phyloP scores from a whole-genome alignment of 805 yeast species.

The Yamadazyma sp. region DNA sequence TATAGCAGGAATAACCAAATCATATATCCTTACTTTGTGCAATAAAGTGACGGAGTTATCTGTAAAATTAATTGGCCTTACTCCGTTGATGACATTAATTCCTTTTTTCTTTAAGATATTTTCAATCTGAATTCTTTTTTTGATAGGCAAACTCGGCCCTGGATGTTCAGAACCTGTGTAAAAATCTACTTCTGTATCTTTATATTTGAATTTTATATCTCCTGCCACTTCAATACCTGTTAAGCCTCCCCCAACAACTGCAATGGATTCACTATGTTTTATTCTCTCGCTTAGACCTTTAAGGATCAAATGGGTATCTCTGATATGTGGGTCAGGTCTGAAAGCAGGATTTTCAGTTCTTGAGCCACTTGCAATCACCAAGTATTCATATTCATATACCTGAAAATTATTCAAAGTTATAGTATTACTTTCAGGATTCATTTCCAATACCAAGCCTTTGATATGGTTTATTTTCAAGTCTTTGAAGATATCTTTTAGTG shows the following conservation, averaged over 20 bases:
- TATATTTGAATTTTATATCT: slow-evolving; percentile 25
- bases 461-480: slow-evolving; percentile 15
- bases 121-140: slow-evolving; percentile 13
- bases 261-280: slow-evolving; percentile 24
- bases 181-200: slow-evolving; percentile 19
- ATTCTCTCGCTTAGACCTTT: slow-evolving; percentile 14
- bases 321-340: slow-evolving; percentile 21
- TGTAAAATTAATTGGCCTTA: slow-evolving; percentile 5
- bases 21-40: slow-evolving; percentile 20
- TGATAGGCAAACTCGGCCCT: slow-evolving; percentile 14
- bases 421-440: slow-evolving; percentile 22
- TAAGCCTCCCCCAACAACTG: slow-evolving; percentile 39
- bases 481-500: slow-evolving; percentile 16
- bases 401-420: slow-evolving; percentile 14
- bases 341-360: slow-evolving; percentile 18
- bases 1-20: slow-evolving; percentile 27
- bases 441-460: slow-evolving; percentile 21
- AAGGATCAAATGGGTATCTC: slow-evolving; percentile 15
- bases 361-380: slow-evolving; percentile 36
- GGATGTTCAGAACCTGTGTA: slow-evolving; percentile 24
- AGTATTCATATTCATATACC: slow-evolving; percentile 24
- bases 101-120: slow-evolving; percentile 15
- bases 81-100: slow-evolving; percentile 23
- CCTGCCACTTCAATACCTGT: slow-evolving; percentile 40
- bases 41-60: slow-evolving; percentile 15